phyloP scores from a whole-genome alignment of 176 grass and related monocot genomes.

The Thalia dealbata region DNA sequence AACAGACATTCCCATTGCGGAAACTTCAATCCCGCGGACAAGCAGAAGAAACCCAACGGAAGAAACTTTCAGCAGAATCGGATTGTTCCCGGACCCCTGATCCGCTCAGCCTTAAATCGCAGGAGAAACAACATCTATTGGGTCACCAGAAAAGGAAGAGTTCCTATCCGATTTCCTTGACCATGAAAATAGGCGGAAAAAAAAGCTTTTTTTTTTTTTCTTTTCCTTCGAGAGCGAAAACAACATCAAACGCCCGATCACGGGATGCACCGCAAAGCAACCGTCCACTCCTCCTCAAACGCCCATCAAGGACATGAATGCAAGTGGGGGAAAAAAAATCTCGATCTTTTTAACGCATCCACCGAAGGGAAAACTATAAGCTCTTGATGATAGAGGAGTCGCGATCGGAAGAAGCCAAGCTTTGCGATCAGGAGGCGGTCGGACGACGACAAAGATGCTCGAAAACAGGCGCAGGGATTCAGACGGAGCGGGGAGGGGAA shows the following conservation, averaged over 20 bases:
- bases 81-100: neutral
- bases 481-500: too few relatives aligned
- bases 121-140: neutral
- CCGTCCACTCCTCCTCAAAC: neutral
- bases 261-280: neutral
- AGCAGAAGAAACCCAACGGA: neutral
- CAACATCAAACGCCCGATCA: neutral
- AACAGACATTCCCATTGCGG: constrained; percentile 5
- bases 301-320: neutral
- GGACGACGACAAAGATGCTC: neutral
- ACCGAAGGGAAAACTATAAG: neutral
- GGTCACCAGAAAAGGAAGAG: neutral
- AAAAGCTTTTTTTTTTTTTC: neutral
- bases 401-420: neutral
- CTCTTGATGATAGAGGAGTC: neutral
- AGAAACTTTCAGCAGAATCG: neutral
- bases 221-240: neutral
- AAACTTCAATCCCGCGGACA: neutral
- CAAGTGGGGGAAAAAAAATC: neutral
- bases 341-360: neutral
- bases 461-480: neutral
- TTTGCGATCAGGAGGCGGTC: neutral
- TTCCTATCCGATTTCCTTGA: neutral
- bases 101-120: neutral
- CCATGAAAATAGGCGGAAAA: neutral